Evolutionary conservation across 2,329 filamentous ascomycete genomes (phyloP), one percentile per base, ranked within the genome.

Genomic region (Ceratocystis colombiana): DNA sequence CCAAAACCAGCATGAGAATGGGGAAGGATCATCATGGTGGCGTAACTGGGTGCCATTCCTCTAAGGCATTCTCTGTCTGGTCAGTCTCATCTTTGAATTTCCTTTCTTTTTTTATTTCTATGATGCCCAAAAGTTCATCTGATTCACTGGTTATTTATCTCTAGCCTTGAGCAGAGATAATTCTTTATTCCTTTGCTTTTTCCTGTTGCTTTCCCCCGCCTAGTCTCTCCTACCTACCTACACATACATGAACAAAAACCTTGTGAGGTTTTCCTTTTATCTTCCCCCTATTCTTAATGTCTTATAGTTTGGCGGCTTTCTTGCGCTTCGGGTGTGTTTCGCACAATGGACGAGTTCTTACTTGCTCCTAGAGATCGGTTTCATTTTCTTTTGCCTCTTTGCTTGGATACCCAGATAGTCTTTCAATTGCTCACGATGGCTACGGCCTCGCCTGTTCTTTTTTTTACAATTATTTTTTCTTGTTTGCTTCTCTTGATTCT

Each of bases 251-350:
- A 10, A 5, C 33, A 30, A 48, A 62, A 41, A 85, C 28, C 73
- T 84, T 1, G 73, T 82, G 0, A 70, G 73, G 71, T 75, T 76
- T 70, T 73, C 74, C 68, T 75, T 64, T 66, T 64, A 30, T 46
- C 66, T 64, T 67, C 15, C 61, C 15, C 61, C 67, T 64, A 20
- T 66, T 68, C 41, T 67, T 57, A 64, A 46, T 70, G 50, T 67
- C 55, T 65, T 20, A 63, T 50, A 62, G 69, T 67, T 62, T 64
- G 67, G 62, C 12, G 20, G 63, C 64, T 67, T 55, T 67, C 25
- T 48, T 44, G 62, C 41, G 15, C 17, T 37, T 30, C 22, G 55
- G 33, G 48, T 66, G 65, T 68, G 53, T 62, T 64, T 68, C 65
- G 44, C 2, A 61, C 50, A 64, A 69, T 69, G 66, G 66, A 68